Evolutionary conservation across 2,329 filamentous ascomycete genomes (phyloP), one percentile per base, ranked within the genome.

Genomic region (Lomentospora prolificans): DNA sequence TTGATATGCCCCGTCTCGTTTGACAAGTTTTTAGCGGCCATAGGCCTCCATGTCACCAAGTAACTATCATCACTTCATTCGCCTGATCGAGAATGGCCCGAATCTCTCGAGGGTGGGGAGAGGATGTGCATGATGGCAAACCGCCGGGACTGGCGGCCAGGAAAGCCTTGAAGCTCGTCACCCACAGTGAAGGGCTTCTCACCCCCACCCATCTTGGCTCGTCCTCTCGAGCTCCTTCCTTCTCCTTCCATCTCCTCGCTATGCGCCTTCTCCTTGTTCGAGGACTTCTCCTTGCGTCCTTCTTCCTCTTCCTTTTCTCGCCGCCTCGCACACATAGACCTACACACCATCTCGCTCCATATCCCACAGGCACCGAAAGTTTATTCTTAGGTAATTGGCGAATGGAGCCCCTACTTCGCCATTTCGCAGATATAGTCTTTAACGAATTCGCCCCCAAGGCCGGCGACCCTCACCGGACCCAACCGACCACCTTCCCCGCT

Each of bases 21-120:
- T 48, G 44, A 48, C 44, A 48, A 48, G 44, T 48, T 48, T 48
- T 48, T 48, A 48, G 44, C 44, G 44, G 44, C 44, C 17, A 22
- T 10, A 48, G 22, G 44, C 22, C 44, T 48, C 44, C 12, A 48
- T 48, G 44, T 48, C 44, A 48, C 44, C 24, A 48, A 48, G 44
- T 48, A 48, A 19, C 44, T 10, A 48, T 48, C 22, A 48, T 22
- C 17, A 48, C 44, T 22, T 48, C 44, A 27, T 25, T 48, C 17
- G 44, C 22, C 44, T 48, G 44, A 48, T 27, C 44, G 17, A 10
- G 44, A 19, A 48, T 48, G 12, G 44, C 12, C 22, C 17, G 44
- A 48, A 48, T 22, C 44, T 22, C 44, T 48, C 10, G 44, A 48
- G 22, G 17, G 44, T 22, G 44, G 44, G 44, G 22, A 25, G 44